Percentiles rank a stretch among this genome's conserved stretches.
These are phyloP conservation scores for Talaromyces marneffei DNA, from an alignment of 2,329 filamentous ascomycete species.

Conservation along the genomic window DNA sequence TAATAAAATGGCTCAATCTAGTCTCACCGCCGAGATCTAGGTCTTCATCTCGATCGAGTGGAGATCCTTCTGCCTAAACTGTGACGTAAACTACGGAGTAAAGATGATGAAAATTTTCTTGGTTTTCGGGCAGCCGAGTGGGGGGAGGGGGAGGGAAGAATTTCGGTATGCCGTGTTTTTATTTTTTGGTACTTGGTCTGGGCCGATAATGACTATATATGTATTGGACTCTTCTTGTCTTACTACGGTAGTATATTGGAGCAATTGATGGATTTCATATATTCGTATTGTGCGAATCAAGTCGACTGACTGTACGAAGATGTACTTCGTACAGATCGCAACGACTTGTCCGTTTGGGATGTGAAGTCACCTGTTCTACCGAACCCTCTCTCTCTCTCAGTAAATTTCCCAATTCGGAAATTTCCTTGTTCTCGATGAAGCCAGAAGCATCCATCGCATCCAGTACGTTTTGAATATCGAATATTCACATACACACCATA, in stretches of 20 bases:
- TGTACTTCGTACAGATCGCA: not conserved
- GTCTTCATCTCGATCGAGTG: not conserved
- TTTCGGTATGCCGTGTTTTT: conserved; percentile 9
- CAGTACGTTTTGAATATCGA: not conserved
- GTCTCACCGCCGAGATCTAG: not conserved
- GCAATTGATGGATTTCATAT: not conserved
- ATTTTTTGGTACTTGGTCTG: not conserved
- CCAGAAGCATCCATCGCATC: not conserved
- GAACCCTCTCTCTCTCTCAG: not conserved
- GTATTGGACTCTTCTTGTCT: not conserved
- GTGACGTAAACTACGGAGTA: not conserved
- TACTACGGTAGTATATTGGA: too few relatives aligned
- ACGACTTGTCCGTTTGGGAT: not conserved
- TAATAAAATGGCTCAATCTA: not conserved
- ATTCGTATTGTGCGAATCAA: not conserved
- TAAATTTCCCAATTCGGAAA: not conserved
- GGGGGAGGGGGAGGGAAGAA: too few relatives aligned
- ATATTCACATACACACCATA: not conserved
- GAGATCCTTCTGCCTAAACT: not conserved
- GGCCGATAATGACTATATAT: not conserved
- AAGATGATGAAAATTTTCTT: not conserved
- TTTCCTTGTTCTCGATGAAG: not conserved
- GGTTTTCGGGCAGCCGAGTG: conserved; percentile 8
- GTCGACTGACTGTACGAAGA: not conserved
- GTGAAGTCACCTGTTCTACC: not conserved